Evolutionary conservation across 2,329 filamentous ascomycete genomes (phyloP).

Genomic region (Sphaerostilbella broomeana): DNA sequence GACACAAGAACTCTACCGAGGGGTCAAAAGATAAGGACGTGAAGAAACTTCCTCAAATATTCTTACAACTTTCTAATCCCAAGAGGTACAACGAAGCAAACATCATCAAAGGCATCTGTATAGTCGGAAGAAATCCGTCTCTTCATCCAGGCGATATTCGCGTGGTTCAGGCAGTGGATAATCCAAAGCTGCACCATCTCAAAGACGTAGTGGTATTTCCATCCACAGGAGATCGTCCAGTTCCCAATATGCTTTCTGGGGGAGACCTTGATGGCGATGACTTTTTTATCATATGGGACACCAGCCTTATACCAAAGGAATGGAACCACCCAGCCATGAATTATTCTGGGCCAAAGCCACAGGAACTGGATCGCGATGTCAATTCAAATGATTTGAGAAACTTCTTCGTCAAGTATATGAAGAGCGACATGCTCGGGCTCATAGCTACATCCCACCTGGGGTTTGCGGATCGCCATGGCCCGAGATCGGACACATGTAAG

Average conservation of each 20-base stretch:
- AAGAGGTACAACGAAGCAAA: slow-evolving; percentile 48
- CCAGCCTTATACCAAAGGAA: slow-evolving; percentile 58
- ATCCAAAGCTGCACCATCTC: slow-evolving; percentile 65
- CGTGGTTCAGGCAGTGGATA: slow-evolving; percentile 76
- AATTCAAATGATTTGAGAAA: slow-evolving; percentile 65
- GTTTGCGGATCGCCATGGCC: slow-evolving; percentile 62
- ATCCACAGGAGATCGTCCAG: slow-evolving; percentile 70
- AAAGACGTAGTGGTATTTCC: slow-evolving; percentile 85
- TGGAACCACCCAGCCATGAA: slow-evolving; percentile 77
- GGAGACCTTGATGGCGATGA: slow-evolving; percentile 96
- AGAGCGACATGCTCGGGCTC: slow-evolving; percentile 71
- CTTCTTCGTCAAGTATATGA: slow-evolving; percentile 91
- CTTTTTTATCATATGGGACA: slow-evolving; percentile 90
- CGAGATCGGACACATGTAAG: slow-evolving; percentile 62
- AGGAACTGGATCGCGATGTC: slow-evolving; percentile 54
- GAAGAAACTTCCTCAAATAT: slow-evolving; percentile 70
- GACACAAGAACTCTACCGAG: slow-evolving; percentile 52
- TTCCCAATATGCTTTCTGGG: slow-evolving; percentile 92
- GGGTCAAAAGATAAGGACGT: slow-evolving; percentile 36
- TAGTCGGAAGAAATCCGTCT: slow-evolving; percentile 87
- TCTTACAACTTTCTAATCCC: slow-evolving; percentile 68
- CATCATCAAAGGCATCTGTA: slow-evolving; percentile 68
- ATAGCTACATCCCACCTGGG: slow-evolving; percentile 82
- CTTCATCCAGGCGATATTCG: slow-evolving; percentile 89
- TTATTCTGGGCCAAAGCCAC: slow-evolving; percentile 54